phyloP scores from a whole-genome alignment of 495 filamentous ascomycete species.

The Podospora conica region DNA sequence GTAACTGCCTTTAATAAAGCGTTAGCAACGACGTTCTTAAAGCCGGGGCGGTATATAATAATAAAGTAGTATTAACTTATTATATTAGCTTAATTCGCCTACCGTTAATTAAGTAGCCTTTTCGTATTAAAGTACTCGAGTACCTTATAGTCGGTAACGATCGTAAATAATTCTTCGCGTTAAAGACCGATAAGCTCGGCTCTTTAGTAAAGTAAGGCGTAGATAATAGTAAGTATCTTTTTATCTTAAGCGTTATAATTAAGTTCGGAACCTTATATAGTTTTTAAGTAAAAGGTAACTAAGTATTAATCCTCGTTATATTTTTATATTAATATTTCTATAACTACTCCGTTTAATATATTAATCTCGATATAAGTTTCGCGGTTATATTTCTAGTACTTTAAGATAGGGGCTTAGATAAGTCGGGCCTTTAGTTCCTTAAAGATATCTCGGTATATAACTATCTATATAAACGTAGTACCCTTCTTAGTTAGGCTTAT shows the following conservation, averaged over 20 bases:
- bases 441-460: background rate
- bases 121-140: background rate
- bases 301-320: background rate
- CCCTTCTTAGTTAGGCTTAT: background rate
- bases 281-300: background rate
- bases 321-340: background rate
- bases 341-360: background rate
- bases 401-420: background rate
- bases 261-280: background rate
- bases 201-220: background rate
- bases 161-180: background rate
- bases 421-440: background rate
- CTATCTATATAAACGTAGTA: background rate
- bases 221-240: background rate
- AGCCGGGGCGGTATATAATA: background rate
- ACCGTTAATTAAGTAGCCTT: background rate
- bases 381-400: background rate
- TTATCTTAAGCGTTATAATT: slow-evolving; percentile 4
- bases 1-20: too few species aligned
- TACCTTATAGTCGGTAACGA: background rate
- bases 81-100: background rate
- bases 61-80: background rate
- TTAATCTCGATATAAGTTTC: background rate
- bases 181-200: background rate
- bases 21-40: background rate